phyloP scores from a whole-genome alignment of 2,329 filamentous ascomycete genomes.

The Aureobasidium musti region DNA sequence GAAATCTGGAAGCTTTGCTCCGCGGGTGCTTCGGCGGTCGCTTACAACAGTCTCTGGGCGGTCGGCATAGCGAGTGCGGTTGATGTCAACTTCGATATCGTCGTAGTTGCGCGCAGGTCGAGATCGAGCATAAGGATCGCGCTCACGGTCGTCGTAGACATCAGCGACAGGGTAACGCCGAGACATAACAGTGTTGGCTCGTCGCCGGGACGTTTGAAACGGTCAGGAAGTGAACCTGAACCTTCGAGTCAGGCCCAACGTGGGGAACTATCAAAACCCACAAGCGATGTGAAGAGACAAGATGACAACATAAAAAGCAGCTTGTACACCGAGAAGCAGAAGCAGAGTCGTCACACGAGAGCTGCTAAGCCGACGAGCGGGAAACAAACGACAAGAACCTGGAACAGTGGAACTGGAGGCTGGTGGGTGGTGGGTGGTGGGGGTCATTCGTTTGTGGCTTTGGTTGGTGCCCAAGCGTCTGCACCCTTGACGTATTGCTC shows the following conservation, averaged over 20 bases:
- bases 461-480: conserved; percentile 27
- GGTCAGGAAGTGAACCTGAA: conserved; percentile 14
- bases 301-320: background rate
- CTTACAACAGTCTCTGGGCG: conserved; percentile 36
- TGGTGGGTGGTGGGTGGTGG: conserved; percentile 27
- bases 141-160: conserved; percentile 53
- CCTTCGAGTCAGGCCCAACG: conserved; percentile 5
- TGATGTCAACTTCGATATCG: conserved; percentile 53
- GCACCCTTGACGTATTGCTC: conserved; percentile 26
- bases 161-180: conserved; percentile 34
- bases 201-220: conserved; percentile 25
- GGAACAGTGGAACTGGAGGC: conserved; percentile 16
- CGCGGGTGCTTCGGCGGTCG: conserved; percentile 43
- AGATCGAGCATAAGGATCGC: conserved; percentile 43
- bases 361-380: conserved; percentile 11
- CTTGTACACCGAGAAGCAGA: background rate
- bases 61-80: conserved; percentile 37
- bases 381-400: conserved; percentile 13
- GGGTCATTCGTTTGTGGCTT: conserved; percentile 26
- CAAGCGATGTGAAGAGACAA: background rate
- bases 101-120: conserved; percentile 51
- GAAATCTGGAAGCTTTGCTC: conserved; percentile 52
- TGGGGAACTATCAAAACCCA: conserved; percentile 13
- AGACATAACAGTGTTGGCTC: conserved; percentile 27
- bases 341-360: conserved; percentile 8